Base-by-base conservation (phyloP, 2,329 filamentous ascomycete genomes). In the Emergomyces africanus region DNA sequence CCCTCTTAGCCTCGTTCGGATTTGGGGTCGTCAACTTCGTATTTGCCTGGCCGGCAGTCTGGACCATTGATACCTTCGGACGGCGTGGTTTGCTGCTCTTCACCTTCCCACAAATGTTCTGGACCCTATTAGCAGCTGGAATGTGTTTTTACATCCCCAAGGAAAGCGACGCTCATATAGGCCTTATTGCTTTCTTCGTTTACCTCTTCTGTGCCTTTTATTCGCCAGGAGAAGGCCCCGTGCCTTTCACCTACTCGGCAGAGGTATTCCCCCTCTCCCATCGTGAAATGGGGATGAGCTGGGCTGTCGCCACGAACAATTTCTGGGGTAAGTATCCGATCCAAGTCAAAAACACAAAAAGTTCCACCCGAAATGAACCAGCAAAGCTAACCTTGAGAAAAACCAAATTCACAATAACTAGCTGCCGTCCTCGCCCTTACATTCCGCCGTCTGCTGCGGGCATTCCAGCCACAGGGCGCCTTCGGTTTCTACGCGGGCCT, bases 101-200 rank as follows among this genome's bases (percentile, higher is more conserved):
- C 69, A 86, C 84, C 2, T 86, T 86, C 67, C 83, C 83, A 0
- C 77, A 85, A 60, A 86, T 86, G 83, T 81, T 81, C n/a, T 85
- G 83, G 82, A 83, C 82, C 2, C 72, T 86, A 15, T 75, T 86
- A 0, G 81, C 81, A 0, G 83, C 82, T 15, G 83, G 81, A 5
- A 77, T 86, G 57, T 83, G 78, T 65, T 83, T 81, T 55, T 75
- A 81, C 48, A 78, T 85, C 20, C 73, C 73, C 0, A 62, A 65
- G 33, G 65, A 69, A 74, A 63, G 18, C 53, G 64, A 68, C 0
- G 75, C 77, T 0, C 77, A 80, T 60, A 73, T 83, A 9, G 81
- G 73, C 0, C 69, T 82, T 0, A 79, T 86, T 49, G 81, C 82
- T 0, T 69, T 84, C 5, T 86, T 86, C 62, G 74, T 87, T 62